Evolutionary conservation across 306 rosid genomes (phyloP).

Genomic region (Quercus variabilis): DNA sequence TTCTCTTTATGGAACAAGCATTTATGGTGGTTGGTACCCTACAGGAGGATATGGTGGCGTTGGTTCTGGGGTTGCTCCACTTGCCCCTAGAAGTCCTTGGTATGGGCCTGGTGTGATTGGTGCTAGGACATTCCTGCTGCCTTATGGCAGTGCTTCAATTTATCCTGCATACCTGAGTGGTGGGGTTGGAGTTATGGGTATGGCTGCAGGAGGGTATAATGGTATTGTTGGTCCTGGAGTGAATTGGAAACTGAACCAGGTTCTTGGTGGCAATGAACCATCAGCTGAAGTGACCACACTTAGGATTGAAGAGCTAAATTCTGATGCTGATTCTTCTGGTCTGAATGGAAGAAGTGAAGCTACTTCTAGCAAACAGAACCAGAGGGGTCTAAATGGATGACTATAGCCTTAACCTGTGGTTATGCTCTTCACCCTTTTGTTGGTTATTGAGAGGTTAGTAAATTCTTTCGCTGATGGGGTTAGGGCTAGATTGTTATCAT

Average conservation of each 20-base stretch:
- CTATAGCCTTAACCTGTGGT: slow-evolving; percentile 23
- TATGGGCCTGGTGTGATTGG: slow-evolving; percentile 33
- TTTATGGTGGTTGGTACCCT: slow-evolving; percentile 56
- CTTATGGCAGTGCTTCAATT: slow-evolving; percentile 29
- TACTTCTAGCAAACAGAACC: slow-evolving; percentile 27
- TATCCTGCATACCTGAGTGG: slow-evolving; percentile 34
- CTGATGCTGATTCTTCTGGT: slow-evolving; percentile 28
- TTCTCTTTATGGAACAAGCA: slow-evolving; percentile 32
- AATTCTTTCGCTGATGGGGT: slow-evolving; percentile 41
- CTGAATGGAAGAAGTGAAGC: slow-evolving; percentile 34
- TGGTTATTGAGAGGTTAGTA: slow-evolving; percentile 31
- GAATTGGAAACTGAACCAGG: slow-evolving; percentile 32
- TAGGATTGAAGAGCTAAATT: slow-evolving; percentile 28
- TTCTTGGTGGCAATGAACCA: slow-evolving; percentile 27
- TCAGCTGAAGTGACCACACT: slow-evolving; percentile 25
- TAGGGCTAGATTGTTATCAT: slow-evolving; percentile 14
- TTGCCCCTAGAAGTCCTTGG: slow-evolving; percentile 38
- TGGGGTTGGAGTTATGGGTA: slow-evolving; percentile 30
- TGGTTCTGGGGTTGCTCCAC: slow-evolving; percentile 45
- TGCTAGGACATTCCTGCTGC: slow-evolving; percentile 40
- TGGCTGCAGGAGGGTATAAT: slow-evolving; percentile 29
- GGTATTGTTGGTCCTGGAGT: slow-evolving; percentile 31
- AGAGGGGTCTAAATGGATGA: slow-evolving; percentile 18
- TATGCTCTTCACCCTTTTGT: slow-evolving; percentile 17
- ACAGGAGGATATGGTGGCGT: slow-evolving; percentile 41